phyloP scores from a whole-genome alignment of 1,284 basidiomycete genomes.

The Apiotrichum gamsii region DNA sequence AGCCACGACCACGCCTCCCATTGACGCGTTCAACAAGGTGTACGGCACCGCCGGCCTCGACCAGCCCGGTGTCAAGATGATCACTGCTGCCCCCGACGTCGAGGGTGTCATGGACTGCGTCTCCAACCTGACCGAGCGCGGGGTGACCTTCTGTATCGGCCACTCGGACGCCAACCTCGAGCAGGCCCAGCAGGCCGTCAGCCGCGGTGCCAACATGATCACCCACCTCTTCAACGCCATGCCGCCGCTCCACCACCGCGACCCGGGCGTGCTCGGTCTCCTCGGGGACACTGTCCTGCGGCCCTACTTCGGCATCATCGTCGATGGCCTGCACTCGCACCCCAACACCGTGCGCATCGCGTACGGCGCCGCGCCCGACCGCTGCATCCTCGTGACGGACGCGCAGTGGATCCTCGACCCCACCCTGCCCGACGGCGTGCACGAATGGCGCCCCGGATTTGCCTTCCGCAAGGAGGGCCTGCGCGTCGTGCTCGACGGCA shows the following conservation, averaged over 20 bases:
- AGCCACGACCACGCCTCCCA: conserved; percentile 44
- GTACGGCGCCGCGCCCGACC: conserved; percentile 71
- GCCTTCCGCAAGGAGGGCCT: conserved; percentile 74
- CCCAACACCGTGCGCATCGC: conserved; percentile 82
- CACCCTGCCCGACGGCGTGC: conserved; percentile 69
- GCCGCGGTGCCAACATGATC: conserved; percentile 62
- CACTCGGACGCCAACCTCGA: conserved; percentile 56
- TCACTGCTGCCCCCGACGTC: conserved; percentile 82
- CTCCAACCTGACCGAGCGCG: conserved; percentile 56
- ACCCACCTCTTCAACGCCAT: conserved; percentile 77
- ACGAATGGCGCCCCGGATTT: conserved; percentile 68
- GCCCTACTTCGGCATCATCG: conserved; percentile 82
- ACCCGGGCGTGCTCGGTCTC: conserved; percentile 66
- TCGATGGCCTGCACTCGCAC: conserved; percentile 84
- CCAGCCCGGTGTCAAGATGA: conserved; percentile 63
- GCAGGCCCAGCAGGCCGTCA: conserved; percentile 33
- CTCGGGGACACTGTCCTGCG: conserved; percentile 71
- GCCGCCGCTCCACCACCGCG: conserved; percentile 40
- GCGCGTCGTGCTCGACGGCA: conserved; percentile 73
- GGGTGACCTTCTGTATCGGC: conserved; percentile 74
- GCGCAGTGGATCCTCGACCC: conserved; percentile 85
- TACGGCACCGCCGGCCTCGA: conserved; percentile 56
- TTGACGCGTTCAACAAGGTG: conserved; percentile 59
- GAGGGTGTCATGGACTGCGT: conserved; percentile 69
- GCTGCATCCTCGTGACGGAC: conserved; percentile 82